Base-by-base conservation (phyloP, 352 stramenopile species). In the Blastocystis sp. region DNA sequence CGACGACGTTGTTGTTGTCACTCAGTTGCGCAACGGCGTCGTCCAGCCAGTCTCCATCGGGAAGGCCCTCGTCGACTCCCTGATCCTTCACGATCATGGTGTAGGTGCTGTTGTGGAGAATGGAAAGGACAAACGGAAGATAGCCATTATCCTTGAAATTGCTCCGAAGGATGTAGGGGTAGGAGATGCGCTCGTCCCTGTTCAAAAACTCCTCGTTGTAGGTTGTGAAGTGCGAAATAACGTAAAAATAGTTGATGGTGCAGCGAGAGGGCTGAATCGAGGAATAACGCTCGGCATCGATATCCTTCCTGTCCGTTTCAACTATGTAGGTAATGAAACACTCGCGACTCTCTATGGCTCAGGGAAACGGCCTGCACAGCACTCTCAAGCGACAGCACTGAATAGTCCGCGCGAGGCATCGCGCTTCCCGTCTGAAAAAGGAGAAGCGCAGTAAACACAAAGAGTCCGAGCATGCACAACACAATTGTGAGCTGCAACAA, bases 61-160 rank as follows among this genome's bases (percentile, higher is more conserved):
- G 74, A 23, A 84, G 66, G 10, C 48, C n/a, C 56, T 66, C 10
- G 4, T 41, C 41, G n/a, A 84, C 67, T 17, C n/a, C 17, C 56
- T 84, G 53, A 21, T 84, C 74, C 28, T 84, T 84, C 7, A 84
- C 23, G 21, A 84, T 69, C 19, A 84, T 53, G 17, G 61, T 70
- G 40, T 84, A 84, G 19, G 52, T 84, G 23, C 52, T 67, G 21
- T 45, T 84, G 45, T 64, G 60, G 3, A 84, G 41, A n/a, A 84
- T 28, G 3, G 74, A 62, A 43, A 84, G 23, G 48, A 84, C 3
- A 53, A 69, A 84, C 1, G 74, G 40, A 10, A 67, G 23, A 70
- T 84, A 84, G 1, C 74, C 52, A 52, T 52, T 45, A 43, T 84
- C 74, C 23, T 41, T 21, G 56, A 69, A 84, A 48, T 48, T 84